Conservation (phyloP, 164 flowering plant species). For the Warburgia ugandensis region DNA sequence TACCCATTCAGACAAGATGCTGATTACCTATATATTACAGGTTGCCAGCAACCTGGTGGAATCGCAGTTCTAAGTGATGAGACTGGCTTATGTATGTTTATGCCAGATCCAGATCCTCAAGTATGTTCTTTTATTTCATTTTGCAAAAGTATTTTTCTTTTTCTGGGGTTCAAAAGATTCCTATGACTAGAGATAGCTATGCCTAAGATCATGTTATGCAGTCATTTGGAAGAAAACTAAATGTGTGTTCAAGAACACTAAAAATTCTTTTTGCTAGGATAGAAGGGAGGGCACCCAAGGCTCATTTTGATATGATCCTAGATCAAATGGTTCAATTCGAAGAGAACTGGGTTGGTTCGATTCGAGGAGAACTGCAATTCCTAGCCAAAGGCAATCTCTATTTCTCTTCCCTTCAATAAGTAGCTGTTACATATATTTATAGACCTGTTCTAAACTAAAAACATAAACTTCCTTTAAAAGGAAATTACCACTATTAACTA, state of each 20-base stretch:
- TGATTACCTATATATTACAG: slow-evolving; percentile 75
- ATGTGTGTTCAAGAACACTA: not conserved
- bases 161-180: not conserved
- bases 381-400: too few relatives aligned
- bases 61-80: slow-evolving; percentile 80
- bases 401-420: too few relatives aligned
- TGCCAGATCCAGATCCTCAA: slow-evolving; percentile 67
- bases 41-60: slow-evolving; percentile 98
- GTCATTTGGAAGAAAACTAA: not conserved
- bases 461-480: too few relatives aligned
- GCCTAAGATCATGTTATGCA: not conserved
- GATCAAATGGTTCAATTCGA: too few relatives aligned
- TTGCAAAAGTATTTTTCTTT: not conserved
- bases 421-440: too few relatives aligned
- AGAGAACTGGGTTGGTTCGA: too few relatives aligned
- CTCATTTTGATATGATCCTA: too few relatives aligned
- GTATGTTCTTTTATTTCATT: slow-evolving; percentile 25
- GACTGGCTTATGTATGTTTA: slow-evolving; percentile 95
- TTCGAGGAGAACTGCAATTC: too few relatives aligned
- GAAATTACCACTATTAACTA: too few relatives aligned
- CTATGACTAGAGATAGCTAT: not conserved
- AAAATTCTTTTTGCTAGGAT: too few relatives aligned
- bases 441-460: too few relatives aligned
- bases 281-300: too few relatives aligned
- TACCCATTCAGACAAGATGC: slow-evolving; percentile 89